Base-by-base conservation (phyloP, 2,329 filamentous ascomycete species). In the Diplodia mutila region DNA sequence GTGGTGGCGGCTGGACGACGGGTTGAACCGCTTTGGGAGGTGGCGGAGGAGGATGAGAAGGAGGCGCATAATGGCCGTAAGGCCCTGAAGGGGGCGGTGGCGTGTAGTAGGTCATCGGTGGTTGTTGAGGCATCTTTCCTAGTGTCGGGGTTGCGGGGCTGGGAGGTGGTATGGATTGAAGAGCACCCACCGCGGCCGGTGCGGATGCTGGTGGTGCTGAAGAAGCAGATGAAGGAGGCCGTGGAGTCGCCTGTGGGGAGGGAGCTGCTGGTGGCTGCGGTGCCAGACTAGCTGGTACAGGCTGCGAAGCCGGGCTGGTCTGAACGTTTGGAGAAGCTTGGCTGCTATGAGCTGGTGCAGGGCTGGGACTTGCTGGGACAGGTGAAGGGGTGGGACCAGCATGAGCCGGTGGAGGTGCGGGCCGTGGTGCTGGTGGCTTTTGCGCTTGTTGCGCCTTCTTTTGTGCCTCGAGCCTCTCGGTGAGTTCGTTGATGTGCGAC, bases 401-500 rank as follows among this genome's bases (percentile, higher is more conserved):
- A 25, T 42, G 42, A 21, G 27, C 8, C 21, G 65, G 23, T 21
- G 57, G n/a, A 3, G 57, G 55, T 7, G 66, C 9, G 25, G 57
- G 66, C 23, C 46, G 42, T 54, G 46, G 29, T 16, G 53, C 3
- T 39, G 52, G 52, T 42, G 37, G 27, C n/a, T 48, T 25, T 23
- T 48, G 55, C 25, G 48, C 32, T 61, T 67, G 65, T 23, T 68
- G 59, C 1, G 67, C 61, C 34, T 68, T 65, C 69, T 81, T 82
- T 69, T 82, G 78, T 63, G 76, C 77, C 52, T 79, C 76, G 21
- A 85, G 74, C 55, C 82, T 79, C n/a, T 74, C 75, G 2, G 90
- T 93, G 67, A 95, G 85, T 75, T 93, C 89, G 73, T 93, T 90
- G 69, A 95, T 95, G 51, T 95, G 91, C 59, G 85, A 85, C 75